These are phyloP conservation scores for Clohesyomyces aquaticus DNA, from an alignment of 495 filamentous ascomycete genomes.

Conservation along the genomic window DNA sequence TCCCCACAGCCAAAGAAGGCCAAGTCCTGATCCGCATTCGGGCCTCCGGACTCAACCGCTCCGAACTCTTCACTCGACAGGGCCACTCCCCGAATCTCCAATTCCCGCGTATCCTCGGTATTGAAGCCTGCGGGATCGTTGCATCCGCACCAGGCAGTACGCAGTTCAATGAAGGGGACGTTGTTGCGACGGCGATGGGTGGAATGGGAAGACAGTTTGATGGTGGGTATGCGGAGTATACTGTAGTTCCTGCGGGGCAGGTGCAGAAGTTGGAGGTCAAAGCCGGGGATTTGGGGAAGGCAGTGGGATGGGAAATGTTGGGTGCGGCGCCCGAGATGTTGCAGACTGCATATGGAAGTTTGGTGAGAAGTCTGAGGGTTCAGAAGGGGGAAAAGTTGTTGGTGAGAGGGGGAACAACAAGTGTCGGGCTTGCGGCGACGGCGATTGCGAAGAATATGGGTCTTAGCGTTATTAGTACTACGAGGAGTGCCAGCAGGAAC, in stretches of 20 bases:
- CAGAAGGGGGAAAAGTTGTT: constrained; percentile 52
- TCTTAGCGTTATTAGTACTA: constrained; percentile 49
- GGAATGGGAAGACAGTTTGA: constrained; percentile 57
- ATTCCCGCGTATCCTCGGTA: constrained; percentile 57
- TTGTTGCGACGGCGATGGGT: constrained; percentile 58
- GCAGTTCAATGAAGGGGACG: constrained; percentile 50
- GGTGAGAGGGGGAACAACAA: constrained; percentile 57
- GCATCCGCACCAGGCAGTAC: constrained; percentile 47
- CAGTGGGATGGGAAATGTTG: constrained; percentile 49
- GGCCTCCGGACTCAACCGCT: constrained; percentile 61
- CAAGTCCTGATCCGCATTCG: constrained; percentile 55
- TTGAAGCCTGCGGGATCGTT: constrained; percentile 56
- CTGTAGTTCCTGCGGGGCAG: constrained; percentile 51
- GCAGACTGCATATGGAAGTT: constrained; percentile 57
- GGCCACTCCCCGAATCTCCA: constrained; percentile 52
- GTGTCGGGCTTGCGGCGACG: constrained; percentile 54
- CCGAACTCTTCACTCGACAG: constrained; percentile 60
- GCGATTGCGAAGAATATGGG: constrained; percentile 54
- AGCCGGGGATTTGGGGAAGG: constrained; percentile 33
- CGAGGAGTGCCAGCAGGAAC: constrained; percentile 47
- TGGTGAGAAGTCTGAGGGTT: constrained; percentile 49
- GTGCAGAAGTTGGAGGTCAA: constrained; percentile 49
- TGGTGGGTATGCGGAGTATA: constrained; percentile 62
- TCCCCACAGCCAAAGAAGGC: constrained; percentile 43
- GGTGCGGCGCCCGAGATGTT: constrained; percentile 61